Conservation (phyloP, 2,329 filamentous ascomycete genomes). For the Rutstroemia sp. region DNA sequence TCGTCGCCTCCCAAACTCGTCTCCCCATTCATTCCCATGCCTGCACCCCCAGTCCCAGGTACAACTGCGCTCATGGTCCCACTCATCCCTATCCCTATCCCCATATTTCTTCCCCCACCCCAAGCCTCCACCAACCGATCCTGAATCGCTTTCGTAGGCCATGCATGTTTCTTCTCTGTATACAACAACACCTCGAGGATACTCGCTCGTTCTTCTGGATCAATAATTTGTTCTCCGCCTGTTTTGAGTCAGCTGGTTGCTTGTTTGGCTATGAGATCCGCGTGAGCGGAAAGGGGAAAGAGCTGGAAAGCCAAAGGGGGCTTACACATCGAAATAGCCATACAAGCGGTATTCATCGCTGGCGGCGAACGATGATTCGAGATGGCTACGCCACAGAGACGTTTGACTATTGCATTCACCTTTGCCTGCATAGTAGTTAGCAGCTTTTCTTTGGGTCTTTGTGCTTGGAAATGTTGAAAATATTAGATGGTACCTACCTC, state of each 20-base stretch:
- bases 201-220: slow-evolving; percentile 24
- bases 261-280: not conserved
- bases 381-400: slow-evolving; percentile 18
- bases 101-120: slow-evolving; percentile 19
- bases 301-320: not conserved
- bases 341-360: slow-evolving; percentile 29
- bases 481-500: slow-evolving; percentile 8
- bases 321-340: slow-evolving; percentile 29
- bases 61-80: too few species aligned
- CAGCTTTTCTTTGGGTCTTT: too few species aligned
- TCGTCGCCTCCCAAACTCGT: not conserved
- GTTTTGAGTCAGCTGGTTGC: not conserved
- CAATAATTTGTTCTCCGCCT: slow-evolving; percentile 28
- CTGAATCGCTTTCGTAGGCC: slow-evolving; percentile 30
- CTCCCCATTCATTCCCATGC: not conserved
- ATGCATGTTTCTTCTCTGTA: slow-evolving; percentile 27
- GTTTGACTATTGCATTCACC: slow-evolving; percentile 13
- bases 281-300: not conserved
- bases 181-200: slow-evolving; percentile 25
- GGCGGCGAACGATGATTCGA: slow-evolving; percentile 17
- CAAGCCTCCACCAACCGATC: slow-evolving; percentile 28
- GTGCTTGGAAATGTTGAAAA: too few species aligned
- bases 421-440: slow-evolving; percentile 10
- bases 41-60: not conserved
- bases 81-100: too few species aligned